phyloP scores from a whole-genome alignment of 805 yeast genomes.

The Saturnispora hagleri region DNA sequence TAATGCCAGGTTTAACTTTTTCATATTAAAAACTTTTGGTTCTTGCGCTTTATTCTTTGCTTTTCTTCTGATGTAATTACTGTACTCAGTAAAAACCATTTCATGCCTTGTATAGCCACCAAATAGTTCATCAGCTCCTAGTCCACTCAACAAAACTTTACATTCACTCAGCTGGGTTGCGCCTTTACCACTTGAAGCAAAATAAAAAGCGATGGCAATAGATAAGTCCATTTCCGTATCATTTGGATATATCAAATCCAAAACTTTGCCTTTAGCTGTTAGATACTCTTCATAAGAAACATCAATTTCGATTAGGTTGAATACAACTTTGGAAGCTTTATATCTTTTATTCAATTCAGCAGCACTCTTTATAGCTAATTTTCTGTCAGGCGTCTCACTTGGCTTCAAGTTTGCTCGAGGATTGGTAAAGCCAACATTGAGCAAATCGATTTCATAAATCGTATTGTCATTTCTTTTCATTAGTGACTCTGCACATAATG shows the following conservation, averaged over 20 bases:
- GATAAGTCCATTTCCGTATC: slow-evolving; percentile 92
- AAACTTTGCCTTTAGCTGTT: slow-evolving; percentile 40
- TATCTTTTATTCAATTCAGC: slow-evolving; percentile 36
- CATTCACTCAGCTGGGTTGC: slow-evolving; percentile 33
- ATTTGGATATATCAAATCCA: slow-evolving; percentile 68
- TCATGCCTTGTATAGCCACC: slow-evolving; percentile 93
- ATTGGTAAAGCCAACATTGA: slow-evolving; percentile 90
- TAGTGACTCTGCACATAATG: slow-evolving; percentile 33
- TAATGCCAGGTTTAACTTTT: slow-evolving; percentile 32
- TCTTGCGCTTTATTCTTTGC: slow-evolving; percentile 18
- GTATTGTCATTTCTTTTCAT: neutral
- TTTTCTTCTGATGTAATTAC: slow-evolving; percentile 19
- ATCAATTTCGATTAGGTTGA: slow-evolving; percentile 59
- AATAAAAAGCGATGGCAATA: slow-evolving; percentile 90
- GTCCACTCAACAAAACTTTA: slow-evolving; percentile 75
- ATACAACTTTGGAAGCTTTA: slow-evolving; percentile 26
- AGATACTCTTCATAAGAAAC: slow-evolving; percentile 63
- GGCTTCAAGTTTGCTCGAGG: slow-evolving; percentile 61
- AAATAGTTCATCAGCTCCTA: slow-evolving; percentile 95
- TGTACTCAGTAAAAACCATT: slow-evolving; percentile 32
- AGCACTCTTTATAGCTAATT: slow-evolving; percentile 60
- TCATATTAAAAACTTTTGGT: slow-evolving; percentile 10
- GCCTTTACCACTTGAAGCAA: slow-evolving; percentile 64
- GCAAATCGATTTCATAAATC: slow-evolving; percentile 50
- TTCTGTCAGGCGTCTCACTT: slow-evolving; percentile 76